These are phyloP conservation scores for Croton laevigatus DNA, from an alignment of 441 rosid species.

Conservation along the genomic window DNA sequence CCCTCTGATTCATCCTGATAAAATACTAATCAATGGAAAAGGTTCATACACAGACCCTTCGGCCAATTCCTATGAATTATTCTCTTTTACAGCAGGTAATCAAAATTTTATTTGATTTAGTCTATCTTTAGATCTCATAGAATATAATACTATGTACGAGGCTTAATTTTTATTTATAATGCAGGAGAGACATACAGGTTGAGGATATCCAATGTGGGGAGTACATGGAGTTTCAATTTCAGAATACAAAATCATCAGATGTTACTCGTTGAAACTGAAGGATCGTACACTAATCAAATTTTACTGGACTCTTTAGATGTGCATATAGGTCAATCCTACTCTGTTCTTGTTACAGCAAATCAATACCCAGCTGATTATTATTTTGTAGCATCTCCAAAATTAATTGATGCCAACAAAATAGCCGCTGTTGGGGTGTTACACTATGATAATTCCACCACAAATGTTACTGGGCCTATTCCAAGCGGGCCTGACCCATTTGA, in stretches of 20 bases:
- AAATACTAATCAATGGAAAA: slow-evolving; percentile 49
- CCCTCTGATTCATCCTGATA: slow-evolving; percentile 24
- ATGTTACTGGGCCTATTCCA: slow-evolving; percentile 34
- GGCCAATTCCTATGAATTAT: slow-evolving; percentile 29
- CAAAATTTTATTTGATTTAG: not conserved
- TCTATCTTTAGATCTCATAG: no score
- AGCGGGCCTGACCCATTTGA: slow-evolving; percentile 42
- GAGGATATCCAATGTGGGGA: slow-evolving; percentile 71
- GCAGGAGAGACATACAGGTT: slow-evolving; percentile 68
- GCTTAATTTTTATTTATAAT: no score
- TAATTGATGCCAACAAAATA: slow-evolving; percentile 19
- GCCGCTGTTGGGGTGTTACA: slow-evolving; percentile 37
- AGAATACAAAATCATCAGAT: slow-evolving; percentile 65
- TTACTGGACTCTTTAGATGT: slow-evolving; percentile 51
- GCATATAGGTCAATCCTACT: slow-evolving; percentile 76
- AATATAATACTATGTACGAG: no score
- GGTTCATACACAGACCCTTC: slow-evolving; percentile 33
- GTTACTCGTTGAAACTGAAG: slow-evolving; percentile 74
- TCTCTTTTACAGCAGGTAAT: slow-evolving; percentile 43
- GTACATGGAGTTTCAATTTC: slow-evolving; percentile 52
- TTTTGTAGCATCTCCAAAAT: slow-evolving; percentile 48
- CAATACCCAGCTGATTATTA: slow-evolving; percentile 55
- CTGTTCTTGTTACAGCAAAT: slow-evolving; percentile 61
- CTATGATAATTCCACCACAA: slow-evolving; percentile 33
- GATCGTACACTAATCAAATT: slow-evolving; percentile 63